phyloP scores from a whole-genome alignment of 106 monocot species.

The Dendrobium officinale region DNA sequence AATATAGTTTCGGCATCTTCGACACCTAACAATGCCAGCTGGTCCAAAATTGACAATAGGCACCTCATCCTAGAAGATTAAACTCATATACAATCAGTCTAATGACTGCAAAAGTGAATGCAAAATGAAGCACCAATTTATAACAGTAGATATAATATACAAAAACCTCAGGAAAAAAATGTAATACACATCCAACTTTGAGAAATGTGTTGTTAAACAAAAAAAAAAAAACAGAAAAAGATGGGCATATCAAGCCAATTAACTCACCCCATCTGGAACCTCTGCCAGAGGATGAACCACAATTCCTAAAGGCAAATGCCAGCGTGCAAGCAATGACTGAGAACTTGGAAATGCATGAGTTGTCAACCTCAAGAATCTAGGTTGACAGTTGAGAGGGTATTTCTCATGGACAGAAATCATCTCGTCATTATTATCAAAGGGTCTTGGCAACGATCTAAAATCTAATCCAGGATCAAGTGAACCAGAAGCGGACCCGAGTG shows the following conservation, averaged over 20 bases:
- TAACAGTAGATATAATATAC: not conserved
- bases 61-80: constrained; percentile 74
- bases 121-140: not conserved
- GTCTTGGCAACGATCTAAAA: constrained; percentile 62
- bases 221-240: not conserved
- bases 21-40: constrained; percentile 79
- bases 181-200: not conserved
- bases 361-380: constrained; percentile 79
- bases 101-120: not conserved
- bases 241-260: not conserved
- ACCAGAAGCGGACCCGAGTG: constrained; percentile 73
- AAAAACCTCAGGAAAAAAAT: not conserved
- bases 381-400: constrained; percentile 85
- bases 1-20: constrained; percentile 87
- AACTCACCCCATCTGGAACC: constrained; percentile 79
- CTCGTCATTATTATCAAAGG: constrained; percentile 57
- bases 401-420: constrained; percentile 44
- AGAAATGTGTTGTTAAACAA: not conserved
- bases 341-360: constrained; percentile 89
- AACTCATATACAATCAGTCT: not conserved
- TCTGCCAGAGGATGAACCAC: constrained; percentile 91
- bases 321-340: constrained; percentile 82
- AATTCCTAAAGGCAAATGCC: constrained; percentile 95
- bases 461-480: constrained; percentile 78
- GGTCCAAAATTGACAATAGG: constrained; percentile 92